A percentile compares a stretch with the other conserved stretches of the same genome.
These are phyloP conservation scores for Tuber magnatum DNA, from an alignment of 495 filamentous ascomycete genomes.

Conservation along the genomic window DNA sequence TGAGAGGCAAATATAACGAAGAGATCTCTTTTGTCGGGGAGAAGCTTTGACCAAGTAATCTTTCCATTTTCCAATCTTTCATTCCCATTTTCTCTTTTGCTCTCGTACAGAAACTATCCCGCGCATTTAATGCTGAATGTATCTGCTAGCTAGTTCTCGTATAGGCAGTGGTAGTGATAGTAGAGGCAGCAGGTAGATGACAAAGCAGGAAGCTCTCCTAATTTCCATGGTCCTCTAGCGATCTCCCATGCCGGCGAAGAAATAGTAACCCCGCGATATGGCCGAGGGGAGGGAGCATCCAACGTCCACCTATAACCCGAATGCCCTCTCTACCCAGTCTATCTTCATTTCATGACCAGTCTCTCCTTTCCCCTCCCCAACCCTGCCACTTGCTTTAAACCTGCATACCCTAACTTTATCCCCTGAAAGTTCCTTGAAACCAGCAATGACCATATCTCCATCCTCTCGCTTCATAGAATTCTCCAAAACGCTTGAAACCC, in stretches of 20 bases:
- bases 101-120: constrained; percentile 41
- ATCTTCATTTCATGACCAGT: constrained; percentile 19
- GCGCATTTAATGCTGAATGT: constrained; percentile 39
- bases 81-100: constrained; percentile 40
- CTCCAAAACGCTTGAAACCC: constrained; percentile 18
- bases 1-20: constrained; percentile 27
- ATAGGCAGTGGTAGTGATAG: constrained; percentile 36
- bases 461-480: constrained; percentile 41
- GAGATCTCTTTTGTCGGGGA: constrained; percentile 27
- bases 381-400: constrained; percentile 24
- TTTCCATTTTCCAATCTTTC: constrained; percentile 34
- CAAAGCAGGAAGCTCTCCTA: constrained; percentile 40
- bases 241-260: constrained; percentile 35
- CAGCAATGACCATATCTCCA: constrained; percentile 27
- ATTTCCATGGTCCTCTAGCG: constrained; percentile 39
- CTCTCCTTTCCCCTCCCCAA: constrained; percentile 21
- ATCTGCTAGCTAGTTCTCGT: constrained; percentile 42
- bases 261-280: constrained; percentile 40
- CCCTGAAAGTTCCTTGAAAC: constrained; percentile 26
- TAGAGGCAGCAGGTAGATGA: constrained; percentile 39
- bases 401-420: constrained; percentile 15
- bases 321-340: constrained; percentile 17
- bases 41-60: constrained; percentile 18
- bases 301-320: constrained; percentile 20
- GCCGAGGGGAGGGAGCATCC: constrained; percentile 33